Evolutionary conservation across 2,329 filamentous ascomycete genomes (phyloP).

Genomic region (Trichophyton equinum): DNA sequence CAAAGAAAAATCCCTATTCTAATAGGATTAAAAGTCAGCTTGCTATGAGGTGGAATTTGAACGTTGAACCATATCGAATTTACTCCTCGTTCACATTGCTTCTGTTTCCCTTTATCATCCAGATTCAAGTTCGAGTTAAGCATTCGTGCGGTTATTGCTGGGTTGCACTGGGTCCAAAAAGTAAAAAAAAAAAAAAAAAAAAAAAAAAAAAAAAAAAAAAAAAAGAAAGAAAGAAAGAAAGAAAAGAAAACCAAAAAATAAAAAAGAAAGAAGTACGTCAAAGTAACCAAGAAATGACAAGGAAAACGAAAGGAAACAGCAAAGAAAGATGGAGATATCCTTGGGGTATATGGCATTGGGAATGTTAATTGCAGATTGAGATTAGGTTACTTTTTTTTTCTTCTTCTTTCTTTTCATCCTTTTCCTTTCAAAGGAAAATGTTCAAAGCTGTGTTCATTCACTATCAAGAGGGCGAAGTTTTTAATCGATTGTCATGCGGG

Average conservation of each 20-base stretch:
- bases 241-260: too few species aligned
- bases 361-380: background rate
- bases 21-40: background rate
- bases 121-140: background rate
- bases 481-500: conserved; percentile 37
- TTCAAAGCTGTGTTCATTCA: background rate
- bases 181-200: background rate
- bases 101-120: background rate
- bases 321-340: background rate
- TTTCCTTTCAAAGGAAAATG: background rate
- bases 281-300: background rate
- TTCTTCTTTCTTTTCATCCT: background rate
- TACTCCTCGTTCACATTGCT: background rate
- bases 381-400: background rate
- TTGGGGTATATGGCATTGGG: conserved; percentile 5
- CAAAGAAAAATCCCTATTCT: background rate
- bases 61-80: background rate
- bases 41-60: background rate
- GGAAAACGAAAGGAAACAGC: background rate
- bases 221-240: background rate
- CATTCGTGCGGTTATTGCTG: background rate
- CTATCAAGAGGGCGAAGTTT: background rate
- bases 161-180: background rate
- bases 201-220: background rate
- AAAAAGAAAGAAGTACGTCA: background rate